Base-by-base conservation (phyloP, 192 early-diverging fungal genomes). In the Coemansia reversa region DNA sequence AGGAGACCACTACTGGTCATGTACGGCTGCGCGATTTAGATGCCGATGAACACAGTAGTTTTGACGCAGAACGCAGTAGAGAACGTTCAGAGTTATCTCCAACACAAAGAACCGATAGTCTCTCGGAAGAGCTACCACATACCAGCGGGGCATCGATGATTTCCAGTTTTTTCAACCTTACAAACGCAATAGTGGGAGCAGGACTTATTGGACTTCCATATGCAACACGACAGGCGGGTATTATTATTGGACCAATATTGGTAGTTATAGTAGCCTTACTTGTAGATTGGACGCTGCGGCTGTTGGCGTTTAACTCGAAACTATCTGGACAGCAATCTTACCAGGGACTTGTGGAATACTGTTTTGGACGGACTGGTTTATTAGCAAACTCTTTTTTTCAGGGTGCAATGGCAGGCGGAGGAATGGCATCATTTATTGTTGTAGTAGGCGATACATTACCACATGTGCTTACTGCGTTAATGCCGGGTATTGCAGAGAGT, bases 171-270 rank as follows among this genome's bases (percentile, higher is more conserved):
- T 88, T 94, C 66, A 94, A 94, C 63, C 90, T 97, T 81, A 92
- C 93, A 27, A 97, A 97, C 72, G 91, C 91, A 47, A 97, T 97
- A 32, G 89, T 97, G 63, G 94, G 94, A 9, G 94, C 94, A 19
- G 94, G 94, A 73, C 86, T 84, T 30, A 86, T 86, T 74, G 94
- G 94, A 2, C 69, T 97, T 9, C 94, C 94, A 0, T 94, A 88
- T 64, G 87, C 93, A 25, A 92, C 94, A 66, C 83, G 83, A 51
- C 86, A 94, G 70, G 88, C 94, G 2, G 94, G 92, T 39, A 73
- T 91, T 29, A 49, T 83, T n/a, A 55, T 74, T 1, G 87, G 87
- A 2, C 42, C 87, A 0, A 6, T 82, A 18, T 62, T 90, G 48
- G 60, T 89, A 7, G 48, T 87, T 9, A 54, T 60, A 14, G 58